Percentiles rank a stretch among this genome's conserved stretches.
Evolutionary conservation across 768 basidiomycete species (phyloP).

Genomic region (Xerocomus potaroensis): DNA sequence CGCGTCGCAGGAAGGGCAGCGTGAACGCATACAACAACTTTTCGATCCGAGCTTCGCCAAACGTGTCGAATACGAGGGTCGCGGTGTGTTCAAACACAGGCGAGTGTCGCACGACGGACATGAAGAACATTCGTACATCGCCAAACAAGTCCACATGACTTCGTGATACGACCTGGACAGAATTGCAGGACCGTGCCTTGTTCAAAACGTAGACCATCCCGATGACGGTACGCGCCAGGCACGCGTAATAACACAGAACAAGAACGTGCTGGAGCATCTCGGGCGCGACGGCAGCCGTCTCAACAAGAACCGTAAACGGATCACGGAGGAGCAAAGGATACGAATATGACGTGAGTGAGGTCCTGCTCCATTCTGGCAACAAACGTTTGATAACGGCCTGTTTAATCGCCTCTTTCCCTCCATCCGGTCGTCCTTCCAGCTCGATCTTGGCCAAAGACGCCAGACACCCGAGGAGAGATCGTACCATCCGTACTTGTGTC

Average conservation of each 20-base stretch:
- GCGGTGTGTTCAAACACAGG: conserved; percentile 84
- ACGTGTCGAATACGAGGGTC: conserved; percentile 70
- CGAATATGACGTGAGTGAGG: conserved; percentile 76
- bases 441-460: conserved; percentile 61
- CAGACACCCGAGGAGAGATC: conserved; percentile 69
- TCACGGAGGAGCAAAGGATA: conserved; percentile 86
- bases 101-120: conserved; percentile 86
- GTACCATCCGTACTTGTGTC: conserved; percentile 69
- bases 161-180: conserved; percentile 41
- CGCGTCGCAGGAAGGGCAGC: conserved; percentile 86
- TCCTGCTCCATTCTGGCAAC: conserved; percentile 87
- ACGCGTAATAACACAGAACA: conserved; percentile 87
- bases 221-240: conserved; percentile 80
- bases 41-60: conserved; percentile 81
- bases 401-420: conserved; percentile 70
- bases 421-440: conserved; percentile 67
- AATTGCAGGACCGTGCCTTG: conserved; percentile 58
- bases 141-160: conserved; percentile 74
- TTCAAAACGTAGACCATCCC: conserved; percentile 80
- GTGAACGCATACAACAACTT: conserved; percentile 85
- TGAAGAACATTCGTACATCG: conserved; percentile 83
- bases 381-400: conserved; percentile 88
- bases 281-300: conserved; percentile 85
- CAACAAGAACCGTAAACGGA: conserved; percentile 85
- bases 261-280: conserved; percentile 87